phyloP scores from a whole-genome alignment of 331 rosid species.

The Rhamnella rubrinervis region DNA sequence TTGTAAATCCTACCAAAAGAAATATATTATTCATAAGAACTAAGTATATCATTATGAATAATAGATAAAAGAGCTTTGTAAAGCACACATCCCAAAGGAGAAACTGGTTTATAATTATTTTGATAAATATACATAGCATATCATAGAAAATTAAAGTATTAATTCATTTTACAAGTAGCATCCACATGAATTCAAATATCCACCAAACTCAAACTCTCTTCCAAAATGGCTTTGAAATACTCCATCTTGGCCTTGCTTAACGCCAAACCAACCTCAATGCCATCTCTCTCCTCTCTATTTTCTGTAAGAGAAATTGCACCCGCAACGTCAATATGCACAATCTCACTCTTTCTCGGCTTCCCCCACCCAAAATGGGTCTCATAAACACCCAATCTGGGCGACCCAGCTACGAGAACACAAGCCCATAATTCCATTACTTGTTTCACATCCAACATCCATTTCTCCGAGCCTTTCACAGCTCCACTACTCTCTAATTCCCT shows the following conservation, averaged over 20 bases:
- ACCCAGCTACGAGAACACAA: conserved; percentile 19
- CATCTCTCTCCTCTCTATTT: conserved; percentile 38
- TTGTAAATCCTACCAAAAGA: too few relatives aligned
- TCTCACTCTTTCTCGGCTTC: conserved; percentile 41
- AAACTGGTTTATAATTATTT: too few relatives aligned
- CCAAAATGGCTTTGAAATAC: conserved; percentile 25
- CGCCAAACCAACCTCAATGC: conserved; percentile 48
- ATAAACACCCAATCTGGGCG: conserved; percentile 42
- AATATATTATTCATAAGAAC: too few relatives aligned
- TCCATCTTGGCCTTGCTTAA: conserved; percentile 30
- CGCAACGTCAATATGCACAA: conserved; percentile 28
- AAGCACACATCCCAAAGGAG: too few relatives aligned
- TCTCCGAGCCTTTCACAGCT: conserved; percentile 30
- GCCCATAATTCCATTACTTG: not conserved
- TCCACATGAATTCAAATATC: too few relatives aligned
- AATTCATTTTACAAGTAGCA: too few relatives aligned
- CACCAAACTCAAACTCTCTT: not conserved
- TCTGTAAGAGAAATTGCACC: conserved; percentile 33
- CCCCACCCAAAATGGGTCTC: conserved; percentile 69
- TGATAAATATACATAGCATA: too few relatives aligned
- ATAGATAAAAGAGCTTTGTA: too few relatives aligned
- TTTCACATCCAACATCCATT: conserved; percentile 13
- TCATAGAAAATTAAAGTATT: too few relatives aligned
- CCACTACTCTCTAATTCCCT: conserved; percentile 25
- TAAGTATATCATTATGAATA: too few relatives aligned